Conservation (phyloP, 371 early-diverging fungal species). For the Phascolomyces articulosus region DNA sequence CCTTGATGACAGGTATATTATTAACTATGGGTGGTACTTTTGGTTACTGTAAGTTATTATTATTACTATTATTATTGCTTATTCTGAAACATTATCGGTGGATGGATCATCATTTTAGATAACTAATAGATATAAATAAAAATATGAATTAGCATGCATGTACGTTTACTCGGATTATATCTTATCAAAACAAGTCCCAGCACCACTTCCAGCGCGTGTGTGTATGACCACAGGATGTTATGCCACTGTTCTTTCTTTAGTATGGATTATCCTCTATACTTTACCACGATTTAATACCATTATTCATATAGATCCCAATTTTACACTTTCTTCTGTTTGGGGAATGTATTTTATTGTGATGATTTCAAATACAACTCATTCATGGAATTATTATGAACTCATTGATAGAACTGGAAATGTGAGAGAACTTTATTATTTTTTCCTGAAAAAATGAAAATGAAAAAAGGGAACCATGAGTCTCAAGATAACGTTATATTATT, state of each 20-base stretch:
- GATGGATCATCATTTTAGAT: neutral
- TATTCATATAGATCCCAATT: conserved; percentile 32
- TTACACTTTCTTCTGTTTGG: conserved; percentile 14
- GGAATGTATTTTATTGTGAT: conserved; percentile 36
- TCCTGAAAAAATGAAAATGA: conserved; percentile 13
- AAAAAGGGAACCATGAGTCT: conserved; percentile 10
- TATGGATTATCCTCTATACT: conserved; percentile 53
- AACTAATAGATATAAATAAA: neutral
- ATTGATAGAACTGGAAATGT: conserved; percentile 58
- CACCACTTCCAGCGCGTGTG: conserved; percentile 49
- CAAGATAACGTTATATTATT: too few relatives aligned
- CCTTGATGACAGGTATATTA: conserved; percentile 51
- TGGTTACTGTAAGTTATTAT: conserved; percentile 47
- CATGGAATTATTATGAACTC: conserved; percentile 58
- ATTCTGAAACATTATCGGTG: conserved; percentile 1
- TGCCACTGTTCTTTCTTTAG: conserved; percentile 39
- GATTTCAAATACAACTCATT: conserved; percentile 40
- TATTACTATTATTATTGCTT: neutral
- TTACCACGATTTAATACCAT: conserved; percentile 46
- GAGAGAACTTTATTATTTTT: conserved; percentile 12
- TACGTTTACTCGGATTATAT: conserved; percentile 60
- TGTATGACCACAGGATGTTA: conserved; percentile 61
- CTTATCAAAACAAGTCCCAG: conserved; percentile 47
- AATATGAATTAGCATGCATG: conserved; percentile 40
- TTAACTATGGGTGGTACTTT: conserved; percentile 62